Base-by-base conservation (phyloP, 108 stramenopile species). In the Fragilaria crotonensis region DNA sequence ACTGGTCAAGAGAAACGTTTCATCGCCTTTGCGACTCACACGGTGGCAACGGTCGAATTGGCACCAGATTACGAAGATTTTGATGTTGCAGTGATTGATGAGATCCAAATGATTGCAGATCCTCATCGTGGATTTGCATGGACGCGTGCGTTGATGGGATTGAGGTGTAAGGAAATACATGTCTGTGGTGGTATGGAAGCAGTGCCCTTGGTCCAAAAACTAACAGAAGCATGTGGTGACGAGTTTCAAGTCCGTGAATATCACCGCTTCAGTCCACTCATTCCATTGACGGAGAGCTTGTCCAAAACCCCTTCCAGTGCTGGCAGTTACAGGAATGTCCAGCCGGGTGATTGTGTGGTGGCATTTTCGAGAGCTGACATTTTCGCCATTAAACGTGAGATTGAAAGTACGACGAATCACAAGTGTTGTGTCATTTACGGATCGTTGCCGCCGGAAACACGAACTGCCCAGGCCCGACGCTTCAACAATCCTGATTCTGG, bases 371-470 rank as follows among this genome's bases (percentile, higher is more conserved):
- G 66, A 33, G 63, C 62, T 48, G 94, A 96, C 63, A 85, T 96
- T 30, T 94, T 93, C 77, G 66, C 74, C 46, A 89, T 95, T 51
- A 80, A 88, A 48, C 68, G 74, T 23, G 77, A 26, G 50, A 96
- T 98, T 58, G 97, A 98, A 75, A 49, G 31, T 14, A 49, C 55
- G 25, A 94, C 94, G 4, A 29, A 54, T 5, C 71, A 76, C 71
- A 94, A 91, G 74, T 98, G 97, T 71, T 93, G 91, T 65, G 79
- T 98, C 30, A 83, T 98, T 47, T 96, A 96, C 67, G 97, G 97
- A 21, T 53, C 80, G 7, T 80, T 98, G 25, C 97, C 97, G 32
- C 89, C 95, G 17, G 88, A 95, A 63, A 94, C 88, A n/a, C 75
- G 95, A 41, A 63, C 94, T 21, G 71, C 80, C 26, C 94, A 98